These are phyloP conservation scores for Schizonepeta tenuifolia DNA, from an alignment of 257 asterid species.

Conservation along the genomic window DNA sequence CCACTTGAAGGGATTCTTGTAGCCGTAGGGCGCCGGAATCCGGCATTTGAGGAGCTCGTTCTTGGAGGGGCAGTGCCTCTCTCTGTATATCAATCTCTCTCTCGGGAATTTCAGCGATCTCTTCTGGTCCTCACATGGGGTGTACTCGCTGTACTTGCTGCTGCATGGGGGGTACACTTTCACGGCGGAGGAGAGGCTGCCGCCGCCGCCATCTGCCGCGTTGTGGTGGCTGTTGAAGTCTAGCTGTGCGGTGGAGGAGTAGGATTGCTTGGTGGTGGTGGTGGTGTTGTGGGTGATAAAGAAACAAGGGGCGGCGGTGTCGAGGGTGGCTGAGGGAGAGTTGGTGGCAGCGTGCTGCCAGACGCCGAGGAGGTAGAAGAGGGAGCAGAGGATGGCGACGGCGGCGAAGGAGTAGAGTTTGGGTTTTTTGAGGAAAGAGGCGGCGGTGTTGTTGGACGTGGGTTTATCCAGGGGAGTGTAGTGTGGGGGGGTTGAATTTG, in stretches of 20 bases:
- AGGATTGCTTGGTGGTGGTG: constrained; percentile 25
- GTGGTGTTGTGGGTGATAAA: constrained; percentile 27
- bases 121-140: constrained; percentile 78
- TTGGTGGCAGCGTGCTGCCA: constrained; percentile 50
- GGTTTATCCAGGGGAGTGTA: constrained; percentile 69
- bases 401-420: constrained; percentile 45
- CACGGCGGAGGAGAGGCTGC: constrained; percentile 14
- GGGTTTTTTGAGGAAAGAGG: constrained; percentile 37
- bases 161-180: constrained; percentile 58
- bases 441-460: constrained; percentile 33
- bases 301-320: constrained; percentile 19
- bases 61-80: constrained; percentile 71
- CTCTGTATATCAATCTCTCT: constrained; percentile 62
- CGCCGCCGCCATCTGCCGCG: constrained; percentile 42
- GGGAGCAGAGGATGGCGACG: constrained; percentile 58
- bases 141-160: constrained; percentile 64
- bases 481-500: constrained; percentile 47
- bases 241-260: constrained; percentile 33
- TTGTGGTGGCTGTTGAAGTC: constrained; percentile 63
- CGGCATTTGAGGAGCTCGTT: constrained; percentile 63
- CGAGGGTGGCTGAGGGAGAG: constrained; percentile 14
- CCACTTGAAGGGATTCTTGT: constrained; percentile 76
- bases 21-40: constrained; percentile 75
- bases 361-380: constrained; percentile 61
- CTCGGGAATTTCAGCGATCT: constrained; percentile 59